Percentiles rank a stretch among this genome's conserved stretches.
Evolutionary conservation across 768 basidiomycete genomes (phyloP).

Genomic region (Candolleomyces aberdarensis): DNA sequence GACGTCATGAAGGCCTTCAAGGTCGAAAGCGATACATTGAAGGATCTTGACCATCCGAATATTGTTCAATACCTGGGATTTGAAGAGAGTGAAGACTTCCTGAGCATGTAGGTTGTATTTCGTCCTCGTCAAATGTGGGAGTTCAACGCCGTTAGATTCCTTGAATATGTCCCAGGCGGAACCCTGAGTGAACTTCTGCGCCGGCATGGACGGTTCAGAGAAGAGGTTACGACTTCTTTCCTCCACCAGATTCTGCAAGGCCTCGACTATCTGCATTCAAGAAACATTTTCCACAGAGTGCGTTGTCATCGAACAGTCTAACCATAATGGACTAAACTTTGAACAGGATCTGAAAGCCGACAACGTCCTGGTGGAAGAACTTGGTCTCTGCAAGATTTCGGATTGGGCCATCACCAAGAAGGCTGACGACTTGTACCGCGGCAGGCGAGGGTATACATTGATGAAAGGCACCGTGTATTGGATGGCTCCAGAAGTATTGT

Average conservation of each 20-base stretch:
- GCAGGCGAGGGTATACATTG: constrained; percentile 60
- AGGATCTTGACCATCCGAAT: constrained; percentile 94
- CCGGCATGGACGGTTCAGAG: constrained; percentile 90
- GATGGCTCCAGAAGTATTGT: constrained; percentile 92
- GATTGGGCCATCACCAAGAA: constrained; percentile 97
- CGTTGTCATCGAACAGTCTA: constrained; percentile 15
- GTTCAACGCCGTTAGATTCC: constrained; percentile 57
- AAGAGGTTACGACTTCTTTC: constrained; percentile 90
- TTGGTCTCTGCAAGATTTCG: constrained; percentile 93
- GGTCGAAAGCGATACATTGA: constrained; percentile 89
- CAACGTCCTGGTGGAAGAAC: constrained; percentile 93
- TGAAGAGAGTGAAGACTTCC: constrained; percentile 81
- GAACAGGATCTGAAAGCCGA: constrained; percentile 92
- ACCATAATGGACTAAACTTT: constrained; percentile 2
- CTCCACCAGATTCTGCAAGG: constrained; percentile 87
- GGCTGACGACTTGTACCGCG: constrained; percentile 51
- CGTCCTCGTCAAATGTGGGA: not conserved
- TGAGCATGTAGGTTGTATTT: constrained; percentile 77
- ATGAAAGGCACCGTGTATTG: constrained; percentile 93
- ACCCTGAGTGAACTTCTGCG: constrained; percentile 88
- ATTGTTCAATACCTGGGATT: constrained; percentile 97
- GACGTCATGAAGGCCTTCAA: constrained; percentile 78
- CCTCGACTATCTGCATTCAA: constrained; percentile 84
- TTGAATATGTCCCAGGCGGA: constrained; percentile 98
- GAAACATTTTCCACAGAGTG: constrained; percentile 90